These are phyloP conservation scores for Alternaria alternata DNA, from an alignment of 2,329 filamentous ascomycete genomes.

Conservation along the genomic window DNA sequence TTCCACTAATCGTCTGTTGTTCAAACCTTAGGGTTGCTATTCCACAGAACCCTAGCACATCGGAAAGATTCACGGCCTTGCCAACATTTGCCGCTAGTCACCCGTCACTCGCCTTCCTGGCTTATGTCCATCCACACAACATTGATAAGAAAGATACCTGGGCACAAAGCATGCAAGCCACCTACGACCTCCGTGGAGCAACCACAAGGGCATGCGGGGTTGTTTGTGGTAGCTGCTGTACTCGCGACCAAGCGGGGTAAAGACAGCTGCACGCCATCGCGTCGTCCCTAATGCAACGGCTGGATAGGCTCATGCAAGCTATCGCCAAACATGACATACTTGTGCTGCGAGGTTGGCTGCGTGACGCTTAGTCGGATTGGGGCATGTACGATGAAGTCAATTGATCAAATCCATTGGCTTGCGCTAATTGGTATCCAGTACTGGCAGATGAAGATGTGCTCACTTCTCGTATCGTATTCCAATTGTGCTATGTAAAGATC, in stretches of 20 bases:
- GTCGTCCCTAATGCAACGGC: conserved; percentile 1
- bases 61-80: conserved; percentile 2
- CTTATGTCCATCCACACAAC: neutral
- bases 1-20: neutral
- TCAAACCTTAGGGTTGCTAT: neutral
- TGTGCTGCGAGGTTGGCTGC: neutral
- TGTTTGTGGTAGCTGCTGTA: neutral
- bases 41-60: neutral
- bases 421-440: neutral
- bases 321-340: conserved; percentile 1
- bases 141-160: neutral
- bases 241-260: conserved; percentile 2
- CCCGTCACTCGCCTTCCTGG: neutral
- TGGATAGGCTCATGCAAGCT: conserved; percentile 1
- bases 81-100: neutral
- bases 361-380: neutral
- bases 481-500: neutral
- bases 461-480: neutral
- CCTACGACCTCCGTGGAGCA: neutral
- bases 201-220: neutral
- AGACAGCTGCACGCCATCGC: conserved; percentile 3
- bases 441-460: neutral
- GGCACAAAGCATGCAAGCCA: neutral
- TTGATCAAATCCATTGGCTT: neutral
- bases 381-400: neutral